These are phyloP conservation scores for Lipomyces oligophaga DNA, from an alignment of 805 yeast species.

Conservation along the genomic window DNA sequence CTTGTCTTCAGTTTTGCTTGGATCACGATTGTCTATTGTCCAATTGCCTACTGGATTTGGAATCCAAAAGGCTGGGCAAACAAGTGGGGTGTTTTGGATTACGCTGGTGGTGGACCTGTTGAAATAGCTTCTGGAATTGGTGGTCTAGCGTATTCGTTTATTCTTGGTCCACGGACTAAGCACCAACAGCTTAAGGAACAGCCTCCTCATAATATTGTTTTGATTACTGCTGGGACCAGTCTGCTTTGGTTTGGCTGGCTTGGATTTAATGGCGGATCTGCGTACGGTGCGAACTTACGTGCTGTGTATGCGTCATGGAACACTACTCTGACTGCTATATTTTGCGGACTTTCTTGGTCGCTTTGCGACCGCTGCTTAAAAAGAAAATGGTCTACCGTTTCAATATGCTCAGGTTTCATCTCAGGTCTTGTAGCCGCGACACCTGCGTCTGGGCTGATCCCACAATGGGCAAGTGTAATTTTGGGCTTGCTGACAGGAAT, in stretches of 20 bases:
- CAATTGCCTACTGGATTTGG: slow-evolving; percentile 97
- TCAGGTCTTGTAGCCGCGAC: slow-evolving; percentile 97
- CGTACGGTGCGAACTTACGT: slow-evolving; percentile 73
- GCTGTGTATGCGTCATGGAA: slow-evolving; percentile 90
- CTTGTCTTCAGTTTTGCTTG: slow-evolving; percentile 78
- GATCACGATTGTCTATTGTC: slow-evolving; percentile 91
- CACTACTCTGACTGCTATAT: slow-evolving; percentile 82
- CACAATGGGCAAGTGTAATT: slow-evolving; percentile 85
- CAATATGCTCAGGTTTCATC: slow-evolving; percentile 90
- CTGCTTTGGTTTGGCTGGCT: slow-evolving; percentile 95
- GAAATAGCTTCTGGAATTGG: slow-evolving; percentile 89
- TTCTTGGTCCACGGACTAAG: slow-evolving; percentile 63
- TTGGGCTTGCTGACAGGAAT: slow-evolving; percentile 78
- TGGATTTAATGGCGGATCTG: slow-evolving; percentile 89
- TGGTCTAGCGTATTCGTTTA: slow-evolving; percentile 80
- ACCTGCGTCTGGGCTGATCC: slow-evolving; percentile 87
- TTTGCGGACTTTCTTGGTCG: slow-evolving; percentile 92
- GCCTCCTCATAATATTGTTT: slow-evolving; percentile 91
- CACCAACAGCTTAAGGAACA: slow-evolving; percentile 53
- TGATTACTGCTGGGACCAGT: slow-evolving; percentile 83
- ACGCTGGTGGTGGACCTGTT: slow-evolving; percentile 98
- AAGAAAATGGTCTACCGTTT: slow-evolving; percentile 90
- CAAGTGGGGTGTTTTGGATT: slow-evolving; percentile 88
- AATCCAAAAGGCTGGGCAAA: slow-evolving; percentile 89
- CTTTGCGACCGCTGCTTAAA: slow-evolving; percentile 82